Percentiles rank a stretch among this genome's conserved stretches.
phyloP scores from a whole-genome alignment of 176 grass and related monocot genomes.

The Pontederia crassipes region DNA sequence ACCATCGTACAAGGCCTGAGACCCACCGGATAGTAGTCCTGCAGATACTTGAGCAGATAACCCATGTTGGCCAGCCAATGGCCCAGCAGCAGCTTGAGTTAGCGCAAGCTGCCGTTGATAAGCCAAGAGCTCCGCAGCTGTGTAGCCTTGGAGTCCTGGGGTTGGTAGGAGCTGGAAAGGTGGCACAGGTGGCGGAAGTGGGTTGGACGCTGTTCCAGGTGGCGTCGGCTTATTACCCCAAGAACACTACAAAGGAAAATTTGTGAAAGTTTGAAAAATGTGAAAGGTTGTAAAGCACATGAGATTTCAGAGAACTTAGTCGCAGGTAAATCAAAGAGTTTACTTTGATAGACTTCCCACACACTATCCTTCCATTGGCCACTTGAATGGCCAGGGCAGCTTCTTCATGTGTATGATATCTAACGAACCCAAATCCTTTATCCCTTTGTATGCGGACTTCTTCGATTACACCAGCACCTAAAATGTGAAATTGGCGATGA shows the following conservation, averaged over 20 bases:
- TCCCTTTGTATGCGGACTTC: slow-evolving; percentile 81
- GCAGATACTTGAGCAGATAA: slow-evolving; percentile 55
- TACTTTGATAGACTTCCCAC: slow-evolving; percentile 87
- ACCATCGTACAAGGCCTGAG: slow-evolving; percentile 56
- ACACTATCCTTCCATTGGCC: slow-evolving; percentile 57
- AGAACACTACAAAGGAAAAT: slow-evolving; percentile 49
- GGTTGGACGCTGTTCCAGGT: slow-evolving; percentile 56
- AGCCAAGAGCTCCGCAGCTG: slow-evolving; percentile 46
- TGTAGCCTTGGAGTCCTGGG: slow-evolving; percentile 35
- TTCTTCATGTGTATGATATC: slow-evolving; percentile 79
- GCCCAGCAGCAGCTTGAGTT: slow-evolving; percentile 45
- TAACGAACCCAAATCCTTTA: slow-evolving; percentile 96
- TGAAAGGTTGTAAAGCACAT: not conserved
- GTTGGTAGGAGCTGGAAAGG: not conserved
- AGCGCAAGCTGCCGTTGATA: slow-evolving; percentile 60
- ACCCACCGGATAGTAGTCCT: slow-evolving; percentile 49
- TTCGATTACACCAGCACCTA: slow-evolving; percentile 73
- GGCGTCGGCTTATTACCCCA: slow-evolving; percentile 97
- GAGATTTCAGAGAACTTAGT: not conserved
- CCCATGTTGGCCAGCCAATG: slow-evolving; percentile 51
- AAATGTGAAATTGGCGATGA: slow-evolving; percentile 73
- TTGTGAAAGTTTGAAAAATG: not conserved
- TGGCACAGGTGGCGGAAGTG: slow-evolving; percentile 55
- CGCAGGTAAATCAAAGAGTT: not conserved
- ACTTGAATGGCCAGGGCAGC: slow-evolving; percentile 80